These are phyloP conservation scores for Pyrenophora graminea DNA, from an alignment of 2,329 filamentous ascomycete species.

Conservation along the genomic window DNA sequence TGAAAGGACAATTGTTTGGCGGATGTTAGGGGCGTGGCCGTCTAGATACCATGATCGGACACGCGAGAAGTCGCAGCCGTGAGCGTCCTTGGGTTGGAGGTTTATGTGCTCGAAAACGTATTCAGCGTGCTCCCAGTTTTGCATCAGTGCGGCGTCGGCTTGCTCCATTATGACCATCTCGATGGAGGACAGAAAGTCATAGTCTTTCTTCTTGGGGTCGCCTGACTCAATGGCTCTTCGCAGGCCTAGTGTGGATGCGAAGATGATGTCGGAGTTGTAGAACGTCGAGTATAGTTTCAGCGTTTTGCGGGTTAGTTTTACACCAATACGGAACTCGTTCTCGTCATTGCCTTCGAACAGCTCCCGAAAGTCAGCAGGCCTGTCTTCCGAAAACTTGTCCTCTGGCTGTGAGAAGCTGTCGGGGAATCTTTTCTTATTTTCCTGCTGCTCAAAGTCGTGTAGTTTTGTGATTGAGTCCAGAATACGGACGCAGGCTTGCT, in stretches of 20 bases:
- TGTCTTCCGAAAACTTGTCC: constrained; percentile 70
- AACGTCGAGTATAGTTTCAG: constrained; percentile 94
- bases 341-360: constrained; percentile 95
- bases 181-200: constrained; percentile 91
- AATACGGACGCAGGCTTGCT: constrained; percentile 79
- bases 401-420: constrained; percentile 76
- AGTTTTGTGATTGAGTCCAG: constrained; percentile 77
- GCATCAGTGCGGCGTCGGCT: constrained; percentile 91
- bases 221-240: constrained; percentile 85
- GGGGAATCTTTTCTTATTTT: constrained; percentile 90
- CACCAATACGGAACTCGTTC: constrained; percentile 92
- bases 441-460: constrained; percentile 84
- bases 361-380: constrained; percentile 84
- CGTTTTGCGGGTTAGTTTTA: constrained; percentile 96
- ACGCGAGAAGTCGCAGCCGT: constrained; percentile 91
- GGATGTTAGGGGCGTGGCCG: constrained; percentile 75
- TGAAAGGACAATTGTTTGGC: constrained; percentile 82
- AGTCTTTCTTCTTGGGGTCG: constrained; percentile 70
- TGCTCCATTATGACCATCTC: constrained; percentile 91
- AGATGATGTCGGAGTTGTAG: constrained; percentile 93
- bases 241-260: constrained; percentile 87
- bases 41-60: constrained; percentile 94
- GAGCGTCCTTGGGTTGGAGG: constrained; percentile 82
- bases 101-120: constrained; percentile 92
- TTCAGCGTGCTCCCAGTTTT: constrained; percentile 97